These are phyloP conservation scores for Pneumocystis murina DNA, from an alignment of 1,139 yeast genomes.

Conservation along the genomic window DNA sequence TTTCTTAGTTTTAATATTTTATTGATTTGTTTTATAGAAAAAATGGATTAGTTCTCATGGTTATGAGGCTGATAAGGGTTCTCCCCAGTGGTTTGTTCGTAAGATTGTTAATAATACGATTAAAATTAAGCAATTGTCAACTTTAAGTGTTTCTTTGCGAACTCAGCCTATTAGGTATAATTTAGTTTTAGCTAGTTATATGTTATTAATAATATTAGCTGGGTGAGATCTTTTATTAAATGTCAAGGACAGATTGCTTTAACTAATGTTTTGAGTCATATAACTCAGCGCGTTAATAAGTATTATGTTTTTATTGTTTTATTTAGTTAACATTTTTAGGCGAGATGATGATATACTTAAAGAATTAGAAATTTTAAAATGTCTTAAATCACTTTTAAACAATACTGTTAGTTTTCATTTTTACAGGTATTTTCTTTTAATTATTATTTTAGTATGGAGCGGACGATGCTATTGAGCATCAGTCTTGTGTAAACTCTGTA, in stretches of 20 bases:
- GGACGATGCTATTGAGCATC: constrained; percentile 36
- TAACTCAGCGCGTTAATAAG: constrained; percentile 23
- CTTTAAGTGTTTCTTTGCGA: constrained; percentile 77
- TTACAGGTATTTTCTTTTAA: neutral
- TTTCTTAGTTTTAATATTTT: neutral
- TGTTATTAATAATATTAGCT: constrained; percentile 22
- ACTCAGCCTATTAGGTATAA: constrained; percentile 57
- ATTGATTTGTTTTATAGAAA: constrained; percentile 2
- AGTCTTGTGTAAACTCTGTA: constrained; percentile 42
- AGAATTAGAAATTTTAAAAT: constrained; percentile 45
- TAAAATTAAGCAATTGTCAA: constrained; percentile 56
- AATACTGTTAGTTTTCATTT: constrained; percentile 20
- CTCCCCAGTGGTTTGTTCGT: constrained; percentile 70
- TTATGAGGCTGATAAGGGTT: constrained; percentile 19
- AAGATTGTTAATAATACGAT: constrained; percentile 57
- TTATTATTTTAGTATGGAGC: constrained; percentile 32
- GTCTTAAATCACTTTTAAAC: constrained; percentile 47
- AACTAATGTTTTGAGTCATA: constrained; percentile 40
- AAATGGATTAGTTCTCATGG: constrained; percentile 21
- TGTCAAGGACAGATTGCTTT: constrained; percentile 84
- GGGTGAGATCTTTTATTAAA: constrained; percentile 73
- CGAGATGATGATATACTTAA: constrained; percentile 36
- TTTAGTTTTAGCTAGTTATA: neutral
- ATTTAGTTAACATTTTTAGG: neutral
- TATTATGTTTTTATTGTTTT: neutral